phyloP scores from a whole-genome alignment of 129 eudicot genomes.

The Artemisia argyi region DNA sequence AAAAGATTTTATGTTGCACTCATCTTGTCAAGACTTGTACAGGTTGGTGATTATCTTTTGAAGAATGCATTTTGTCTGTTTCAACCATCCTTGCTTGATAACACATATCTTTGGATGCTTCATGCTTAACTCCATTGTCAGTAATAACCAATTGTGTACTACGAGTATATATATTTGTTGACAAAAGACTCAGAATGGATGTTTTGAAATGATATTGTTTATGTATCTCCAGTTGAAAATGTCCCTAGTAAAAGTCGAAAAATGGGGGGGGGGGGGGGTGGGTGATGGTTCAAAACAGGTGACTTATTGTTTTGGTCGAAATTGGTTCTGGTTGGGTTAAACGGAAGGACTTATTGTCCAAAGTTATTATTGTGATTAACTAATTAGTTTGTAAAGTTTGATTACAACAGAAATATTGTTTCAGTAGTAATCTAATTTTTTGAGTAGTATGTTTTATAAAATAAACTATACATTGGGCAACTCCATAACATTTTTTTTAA shows the following conservation, averaged over 20 bases:
- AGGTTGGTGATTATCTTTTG: constrained; percentile 45
- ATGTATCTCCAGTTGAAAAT: not conserved
- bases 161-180: no score
- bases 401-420: not conserved
- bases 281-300: not conserved
- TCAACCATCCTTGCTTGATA: no score
- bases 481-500: not conserved
- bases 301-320: not conserved
- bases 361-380: no score
- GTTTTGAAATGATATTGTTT: not conserved
- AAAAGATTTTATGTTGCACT: constrained; percentile 92
- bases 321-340: no score
- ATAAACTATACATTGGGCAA: not conserved
- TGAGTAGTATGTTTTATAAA: not conserved
- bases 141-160: no score
- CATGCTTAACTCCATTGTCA: no score
- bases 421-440: not conserved
- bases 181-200: no score
- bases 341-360: no score
- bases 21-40: constrained; percentile 84
- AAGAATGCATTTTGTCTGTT: constrained; percentile 1
- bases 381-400: not conserved
- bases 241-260: not conserved
- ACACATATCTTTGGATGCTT: no score
- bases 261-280: no score